Evolutionary conservation across 2,329 filamentous ascomycete species (phyloP).

Genomic region (Ophiocordyceps camponoti-floridani): DNA sequence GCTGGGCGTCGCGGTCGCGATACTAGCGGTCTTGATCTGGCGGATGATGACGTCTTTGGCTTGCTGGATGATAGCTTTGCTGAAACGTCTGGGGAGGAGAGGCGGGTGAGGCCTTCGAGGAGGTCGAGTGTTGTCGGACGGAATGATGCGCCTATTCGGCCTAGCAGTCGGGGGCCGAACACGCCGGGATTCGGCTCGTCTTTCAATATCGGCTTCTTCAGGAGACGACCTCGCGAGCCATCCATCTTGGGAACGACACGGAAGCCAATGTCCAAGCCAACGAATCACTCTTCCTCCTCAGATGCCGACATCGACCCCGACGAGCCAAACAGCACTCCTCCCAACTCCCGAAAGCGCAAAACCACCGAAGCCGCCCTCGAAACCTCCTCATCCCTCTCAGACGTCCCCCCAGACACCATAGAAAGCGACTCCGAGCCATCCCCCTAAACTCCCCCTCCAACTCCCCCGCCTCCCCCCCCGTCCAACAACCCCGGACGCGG

Average conservation of each 20-base stretch:
- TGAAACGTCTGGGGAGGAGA: slow-evolving; percentile 8
- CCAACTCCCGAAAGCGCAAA: slow-evolving; percentile 38
- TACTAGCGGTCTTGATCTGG: slow-evolving; percentile 28
- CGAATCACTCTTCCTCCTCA: slow-evolving; percentile 18
- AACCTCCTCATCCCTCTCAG: slow-evolving; percentile 9
- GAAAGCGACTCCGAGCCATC: slow-evolving; percentile 21
- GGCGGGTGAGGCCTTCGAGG: slow-evolving; percentile 21
- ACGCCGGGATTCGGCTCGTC: slow-evolving; percentile 30
- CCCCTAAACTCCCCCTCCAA: slow-evolving; percentile 17
- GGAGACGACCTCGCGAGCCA: slow-evolving; percentile 37
- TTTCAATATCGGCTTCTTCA: slow-evolving; percentile 39
- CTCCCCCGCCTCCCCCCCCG: slow-evolving; percentile 5
- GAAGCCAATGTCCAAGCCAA: slow-evolving; percentile 17
- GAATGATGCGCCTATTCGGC: slow-evolving; percentile 32
- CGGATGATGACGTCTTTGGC: slow-evolving; percentile 29
- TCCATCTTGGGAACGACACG: slow-evolving; percentile 40
- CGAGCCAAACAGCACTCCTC: slow-evolving; percentile 33
- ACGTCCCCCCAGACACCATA: slow-evolving; percentile 4
- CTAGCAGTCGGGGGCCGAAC: slow-evolving; percentile 29
- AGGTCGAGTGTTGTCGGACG: slow-evolving; percentile 29
- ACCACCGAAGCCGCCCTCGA: slow-evolving; percentile 25
- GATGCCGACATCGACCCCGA: slow-evolving; percentile 46
- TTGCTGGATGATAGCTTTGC: slow-evolving; percentile 24
- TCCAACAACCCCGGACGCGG: slow-evolving; percentile 21
- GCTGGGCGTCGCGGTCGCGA: slow-evolving; percentile 17